Conservation (phyloP, 495 filamentous ascomycete species). For the Neurospora tetraspora region DNA sequence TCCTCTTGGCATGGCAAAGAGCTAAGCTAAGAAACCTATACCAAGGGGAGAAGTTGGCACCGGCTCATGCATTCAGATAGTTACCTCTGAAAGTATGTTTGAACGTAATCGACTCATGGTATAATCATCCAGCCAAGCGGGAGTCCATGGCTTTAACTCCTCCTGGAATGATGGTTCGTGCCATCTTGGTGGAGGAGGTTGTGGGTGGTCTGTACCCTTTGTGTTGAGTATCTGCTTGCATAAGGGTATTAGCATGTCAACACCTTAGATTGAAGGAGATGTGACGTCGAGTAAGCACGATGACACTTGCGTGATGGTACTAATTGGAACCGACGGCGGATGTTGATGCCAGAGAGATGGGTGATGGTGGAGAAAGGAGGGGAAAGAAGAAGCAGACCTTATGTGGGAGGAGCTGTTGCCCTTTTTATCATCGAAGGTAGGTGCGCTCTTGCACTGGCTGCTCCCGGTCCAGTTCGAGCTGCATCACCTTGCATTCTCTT, state of each 20-base stretch:
- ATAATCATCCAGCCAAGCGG: neutral
- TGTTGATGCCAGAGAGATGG: neutral
- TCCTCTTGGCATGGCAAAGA: neutral
- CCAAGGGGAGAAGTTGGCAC: slow-evolving; percentile 16
- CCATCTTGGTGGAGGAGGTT: neutral
- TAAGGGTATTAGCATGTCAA: neutral
- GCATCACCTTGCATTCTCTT: neutral
- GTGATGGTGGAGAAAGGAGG: neutral
- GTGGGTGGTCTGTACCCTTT: neutral
- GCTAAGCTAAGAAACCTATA: neutral
- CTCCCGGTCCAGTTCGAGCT: neutral
- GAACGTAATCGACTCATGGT: neutral
- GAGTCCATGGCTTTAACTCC: neutral
- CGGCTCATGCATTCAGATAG: slow-evolving; percentile 34
- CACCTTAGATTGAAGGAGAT: neutral
- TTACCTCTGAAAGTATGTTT: slow-evolving; percentile 24
- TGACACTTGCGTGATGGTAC: neutral
- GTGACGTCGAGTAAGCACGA: neutral
- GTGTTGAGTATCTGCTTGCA: neutral
- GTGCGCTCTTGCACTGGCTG: neutral
- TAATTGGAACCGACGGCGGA: neutral
- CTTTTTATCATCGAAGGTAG: neutral
- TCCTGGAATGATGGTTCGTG: neutral
- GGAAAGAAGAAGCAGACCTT: neutral
- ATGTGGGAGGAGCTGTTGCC: neutral